A percentile compares a stretch with the other conserved stretches of the same genome.
Evolutionary conservation across 345 rosid genomes (phyloP).

Genomic region (Anacardium occidentale): DNA sequence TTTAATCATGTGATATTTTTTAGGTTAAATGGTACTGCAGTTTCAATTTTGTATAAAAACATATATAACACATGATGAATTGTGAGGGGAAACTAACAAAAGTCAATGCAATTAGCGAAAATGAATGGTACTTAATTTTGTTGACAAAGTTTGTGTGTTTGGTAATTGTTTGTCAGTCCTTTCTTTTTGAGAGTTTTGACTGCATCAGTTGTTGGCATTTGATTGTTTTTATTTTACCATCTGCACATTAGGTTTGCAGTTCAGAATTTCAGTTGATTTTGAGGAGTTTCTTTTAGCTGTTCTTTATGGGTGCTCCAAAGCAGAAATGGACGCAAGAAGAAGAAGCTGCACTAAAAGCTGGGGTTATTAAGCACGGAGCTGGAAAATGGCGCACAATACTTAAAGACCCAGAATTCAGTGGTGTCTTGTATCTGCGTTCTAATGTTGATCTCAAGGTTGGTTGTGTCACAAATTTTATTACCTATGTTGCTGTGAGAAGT

Average conservation of each 20-base stretch:
- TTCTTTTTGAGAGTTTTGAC: conserved; percentile 8
- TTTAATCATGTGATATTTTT: background rate
- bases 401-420: conserved; percentile 88
- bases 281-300: conserved; percentile 14
- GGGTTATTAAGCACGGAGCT: conserved; percentile 93
- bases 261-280: conserved; percentile 13
- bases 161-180: background rate
- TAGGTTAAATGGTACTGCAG: no score
- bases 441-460: conserved; percentile 96
- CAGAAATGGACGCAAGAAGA: conserved; percentile 99
- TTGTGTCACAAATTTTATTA: background rate
- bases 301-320: conserved; percentile 92
- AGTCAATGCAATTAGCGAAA: no score
- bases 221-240: conserved; percentile 1
- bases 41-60: no score
- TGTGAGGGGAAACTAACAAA: no score
- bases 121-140: no score
- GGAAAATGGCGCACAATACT: conserved; percentile 99
- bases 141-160: background rate
- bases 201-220: background rate
- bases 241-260: conserved; percentile 7
- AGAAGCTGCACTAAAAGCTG: conserved; percentile 91
- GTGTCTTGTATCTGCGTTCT: conserved; percentile 82
- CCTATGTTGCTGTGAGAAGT: background rate
- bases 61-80: no score